Conservation (phyloP, 139 green algal species). For the Tetradesmus obliquus region DNA sequence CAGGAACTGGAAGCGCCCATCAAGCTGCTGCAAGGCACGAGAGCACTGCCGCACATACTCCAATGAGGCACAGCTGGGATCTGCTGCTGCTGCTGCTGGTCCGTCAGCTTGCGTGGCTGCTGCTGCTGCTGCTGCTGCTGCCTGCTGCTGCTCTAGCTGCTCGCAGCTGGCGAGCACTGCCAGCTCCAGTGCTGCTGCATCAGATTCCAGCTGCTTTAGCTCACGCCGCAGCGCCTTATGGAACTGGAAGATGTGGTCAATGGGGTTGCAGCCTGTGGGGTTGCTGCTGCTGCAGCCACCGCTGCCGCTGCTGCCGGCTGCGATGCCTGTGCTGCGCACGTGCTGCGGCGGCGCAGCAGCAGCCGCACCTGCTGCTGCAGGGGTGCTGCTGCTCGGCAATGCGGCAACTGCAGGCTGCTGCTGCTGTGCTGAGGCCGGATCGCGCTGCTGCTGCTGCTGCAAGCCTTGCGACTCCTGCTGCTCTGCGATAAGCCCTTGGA, state of each 20-base stretch:
- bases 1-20: conserved; percentile 95
- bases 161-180: conserved; percentile 32
- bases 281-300: neutral
- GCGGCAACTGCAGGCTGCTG: neutral
- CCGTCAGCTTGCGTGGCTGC: neutral
- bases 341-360: neutral
- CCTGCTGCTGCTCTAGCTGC: conserved; percentile 21
- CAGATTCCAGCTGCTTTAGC: conserved; percentile 84
- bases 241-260: conserved; percentile 99
- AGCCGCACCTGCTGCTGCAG: conserved; percentile 12
- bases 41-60: conserved; percentile 13
- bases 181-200: conserved; percentile 70
- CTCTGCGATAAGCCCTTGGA: conserved; percentile 12
- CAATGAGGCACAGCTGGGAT: neutral
- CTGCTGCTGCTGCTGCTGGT: conserved; percentile 29
- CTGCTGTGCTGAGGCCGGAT: neutral
- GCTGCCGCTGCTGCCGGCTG: neutral
- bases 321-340: neutral
- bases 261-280: conserved; percentile 72
- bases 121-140: conserved; percentile 20
- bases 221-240: conserved; percentile 84
- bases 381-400: neutral
- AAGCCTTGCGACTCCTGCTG: conserved; percentile 4
- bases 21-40: conserved; percentile 76
- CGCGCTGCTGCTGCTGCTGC: conserved; percentile 21